These are phyloP conservation scores for Paxillus involutus DNA, from an alignment of 768 basidiomycete species.

Conservation along the genomic window DNA sequence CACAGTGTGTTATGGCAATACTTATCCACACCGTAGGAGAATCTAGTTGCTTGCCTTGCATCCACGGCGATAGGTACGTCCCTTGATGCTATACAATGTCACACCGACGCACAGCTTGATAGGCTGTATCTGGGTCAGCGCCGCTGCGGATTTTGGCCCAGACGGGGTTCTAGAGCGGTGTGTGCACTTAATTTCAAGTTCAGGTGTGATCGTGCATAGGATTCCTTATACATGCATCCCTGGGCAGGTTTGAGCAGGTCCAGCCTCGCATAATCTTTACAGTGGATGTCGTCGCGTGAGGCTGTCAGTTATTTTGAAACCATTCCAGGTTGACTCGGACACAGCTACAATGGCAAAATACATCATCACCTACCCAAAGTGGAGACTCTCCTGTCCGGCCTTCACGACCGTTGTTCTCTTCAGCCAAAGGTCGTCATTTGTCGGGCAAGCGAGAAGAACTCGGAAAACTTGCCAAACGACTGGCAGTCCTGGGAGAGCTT, in stretches of 20 bases:
- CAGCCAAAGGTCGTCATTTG: conserved; percentile 60
- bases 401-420: conserved; percentile 37
- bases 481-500: conserved; percentile 60
- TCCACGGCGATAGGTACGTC: conserved; percentile 56
- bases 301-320: neutral
- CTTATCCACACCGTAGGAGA: conserved; percentile 47
- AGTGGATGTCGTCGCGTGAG: conserved; percentile 70
- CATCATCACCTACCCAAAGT: conserved; percentile 70
- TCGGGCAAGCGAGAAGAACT: conserved; percentile 35
- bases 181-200: conserved; percentile 10
- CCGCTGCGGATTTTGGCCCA: conserved; percentile 81
- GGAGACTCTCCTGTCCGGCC: conserved; percentile 51
- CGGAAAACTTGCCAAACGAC: conserved; percentile 30
- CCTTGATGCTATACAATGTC: neutral
- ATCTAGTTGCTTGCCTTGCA: conserved; percentile 65
- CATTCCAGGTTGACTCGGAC: neutral
- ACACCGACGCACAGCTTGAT: neutral
- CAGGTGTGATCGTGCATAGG: neutral
- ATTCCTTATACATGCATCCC: conserved; percentile 1
- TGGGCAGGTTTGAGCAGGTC: conserved; percentile 70
- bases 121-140: conserved; percentile 80
- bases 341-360: conserved; percentile 69
- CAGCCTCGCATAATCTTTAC: conserved; percentile 71
- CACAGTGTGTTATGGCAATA: neutral
- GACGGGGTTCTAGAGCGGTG: conserved; percentile 75